These are phyloP conservation scores for Monilinia laxa DNA, from an alignment of 2,329 filamentous ascomycete genomes.

Conservation along the genomic window DNA sequence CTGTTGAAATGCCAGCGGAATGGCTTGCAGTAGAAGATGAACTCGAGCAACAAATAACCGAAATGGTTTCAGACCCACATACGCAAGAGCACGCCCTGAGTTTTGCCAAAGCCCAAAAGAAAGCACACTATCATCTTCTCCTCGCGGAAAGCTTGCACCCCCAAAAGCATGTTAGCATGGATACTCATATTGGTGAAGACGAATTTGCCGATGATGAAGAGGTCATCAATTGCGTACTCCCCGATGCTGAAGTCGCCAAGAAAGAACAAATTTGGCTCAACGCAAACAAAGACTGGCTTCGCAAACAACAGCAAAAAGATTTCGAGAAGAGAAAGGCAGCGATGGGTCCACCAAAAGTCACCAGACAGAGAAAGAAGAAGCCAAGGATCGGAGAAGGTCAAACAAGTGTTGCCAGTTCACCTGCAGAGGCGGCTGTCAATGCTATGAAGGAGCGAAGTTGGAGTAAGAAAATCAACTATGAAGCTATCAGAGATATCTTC, in stretches of 20 bases:
- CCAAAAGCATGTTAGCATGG: conserved; percentile 53
- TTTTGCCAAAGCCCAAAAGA: conserved; percentile 58
- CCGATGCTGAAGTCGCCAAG: conserved; percentile 69
- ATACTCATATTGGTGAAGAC: conserved; percentile 67
- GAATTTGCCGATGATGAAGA: conserved; percentile 91
- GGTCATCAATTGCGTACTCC: conserved; percentile 75
- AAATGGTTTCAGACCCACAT: conserved; percentile 64
- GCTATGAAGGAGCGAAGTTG: conserved; percentile 67
- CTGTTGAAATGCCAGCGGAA: conserved; percentile 47
- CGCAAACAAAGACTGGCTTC: conserved; percentile 90
- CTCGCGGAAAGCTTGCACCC: conserved; percentile 52
- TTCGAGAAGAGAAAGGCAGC: conserved; percentile 67
- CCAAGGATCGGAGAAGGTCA: conserved; percentile 64
- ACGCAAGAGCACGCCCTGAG: conserved; percentile 56
- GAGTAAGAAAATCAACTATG: conserved; percentile 75
- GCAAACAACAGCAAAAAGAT: conserved; percentile 79
- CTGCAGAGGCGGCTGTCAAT: conserved; percentile 66
- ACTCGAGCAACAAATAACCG: conserved; percentile 68
- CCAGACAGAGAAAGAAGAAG: conserved; percentile 54
- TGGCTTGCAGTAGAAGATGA: conserved; percentile 61
- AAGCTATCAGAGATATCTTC: conserved; percentile 50
- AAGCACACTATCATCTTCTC: conserved; percentile 54
- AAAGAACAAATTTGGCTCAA: conserved; percentile 95
- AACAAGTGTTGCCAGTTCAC: conserved; percentile 63
- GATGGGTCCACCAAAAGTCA: conserved; percentile 55